Base-by-base conservation (phyloP, 2,329 filamentous ascomycete species). In the Talaromyces islandicus region DNA sequence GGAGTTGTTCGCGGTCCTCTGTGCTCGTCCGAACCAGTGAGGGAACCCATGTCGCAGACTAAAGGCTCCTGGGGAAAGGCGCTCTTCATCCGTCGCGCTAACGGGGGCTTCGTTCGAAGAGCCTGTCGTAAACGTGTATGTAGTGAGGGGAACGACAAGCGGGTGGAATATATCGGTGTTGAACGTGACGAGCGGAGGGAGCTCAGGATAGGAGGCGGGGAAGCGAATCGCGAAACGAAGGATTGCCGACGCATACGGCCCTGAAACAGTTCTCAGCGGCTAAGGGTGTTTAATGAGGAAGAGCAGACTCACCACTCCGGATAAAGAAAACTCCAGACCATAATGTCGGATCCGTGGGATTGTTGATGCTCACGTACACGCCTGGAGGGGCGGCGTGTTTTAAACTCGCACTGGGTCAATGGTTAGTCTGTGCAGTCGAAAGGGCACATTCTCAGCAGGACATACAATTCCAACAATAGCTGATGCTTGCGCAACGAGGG, bases 311-410 rank as follows among this genome's bases (percentile, higher is more conserved):
- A 94, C 93, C 93, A 80, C 90, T 88, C 60, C 91, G 89, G 63
- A 96, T 86, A 72, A 97, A 97, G 29, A 97, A 81, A 21, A 96
- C 89, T n/a, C 91, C 92, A 32, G 88, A 88, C 93, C 93, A 97
- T 54, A 92, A 78, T 17, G 86, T 86, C 19, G 90, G 86, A 70
- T 96, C 88, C 25, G 89, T 89, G 0, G 91, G 90, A 32, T 89
- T 90, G 29, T 89, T 90, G 62, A 96, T 83, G 72, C 85, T 90
- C 75, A 97, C 85, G 76, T 94, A 97, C 63, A 97, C 83, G 57
- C 94, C 93, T 60, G 91, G 86, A 1, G 92, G 92, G 72, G 89
- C 92, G 61, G 88, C 87, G 77, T 90, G 85, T 74, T 89, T 92
- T 67, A 96, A 81, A 63, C 89, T 89, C 63, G 89, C 84, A 75